Conservation (phyloP, 257 asterid genomes). For the Haberlea rhodopensis region DNA sequence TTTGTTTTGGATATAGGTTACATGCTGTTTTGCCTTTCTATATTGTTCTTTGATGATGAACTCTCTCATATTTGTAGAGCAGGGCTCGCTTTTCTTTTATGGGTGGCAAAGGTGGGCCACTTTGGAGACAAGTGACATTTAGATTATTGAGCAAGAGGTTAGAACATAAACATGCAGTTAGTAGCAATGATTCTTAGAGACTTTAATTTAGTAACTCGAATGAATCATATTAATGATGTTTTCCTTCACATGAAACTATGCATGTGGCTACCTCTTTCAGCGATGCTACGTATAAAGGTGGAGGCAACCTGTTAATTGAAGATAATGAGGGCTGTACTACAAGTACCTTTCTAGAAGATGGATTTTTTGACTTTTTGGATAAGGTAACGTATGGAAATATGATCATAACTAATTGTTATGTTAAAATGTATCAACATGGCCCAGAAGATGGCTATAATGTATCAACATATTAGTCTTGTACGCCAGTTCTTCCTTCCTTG, state of each 20-base stretch:
- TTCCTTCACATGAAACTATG: conserved; percentile 14
- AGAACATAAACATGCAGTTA: conserved; percentile 25
- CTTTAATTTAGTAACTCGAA: background rate
- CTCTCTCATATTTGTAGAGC: conserved; percentile 51
- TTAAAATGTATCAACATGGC: no score
- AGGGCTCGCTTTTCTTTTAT: conserved; percentile 99
- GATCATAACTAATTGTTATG: background rate
- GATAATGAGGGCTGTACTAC: conserved; percentile 55
- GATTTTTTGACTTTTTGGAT: conserved; percentile 76
- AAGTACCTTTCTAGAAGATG: conserved; percentile 47
- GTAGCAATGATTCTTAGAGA: background rate
- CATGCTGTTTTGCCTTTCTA: conserved; percentile 1
- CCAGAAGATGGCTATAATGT: background rate
- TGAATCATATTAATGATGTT: background rate
- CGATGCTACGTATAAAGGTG: conserved; percentile 33
- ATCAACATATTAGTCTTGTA: background rate
- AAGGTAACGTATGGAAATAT: conserved; percentile 41
- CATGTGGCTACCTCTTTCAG: conserved; percentile 37
- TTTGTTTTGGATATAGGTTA: conserved; percentile 3
- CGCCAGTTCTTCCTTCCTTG: background rate
- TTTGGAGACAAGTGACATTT: conserved; percentile 88
- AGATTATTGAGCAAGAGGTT: conserved; percentile 58
- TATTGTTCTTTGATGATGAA: conserved; percentile 33
- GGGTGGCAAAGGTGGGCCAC: conserved; percentile 95
- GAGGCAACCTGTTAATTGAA: conserved; percentile 73